A percentile compares a stretch with the other conserved stretches of the same genome.
Conservation (phyloP, 2,329 filamentous ascomycete species). For the Stagonosporopsis rhizophila region DNA sequence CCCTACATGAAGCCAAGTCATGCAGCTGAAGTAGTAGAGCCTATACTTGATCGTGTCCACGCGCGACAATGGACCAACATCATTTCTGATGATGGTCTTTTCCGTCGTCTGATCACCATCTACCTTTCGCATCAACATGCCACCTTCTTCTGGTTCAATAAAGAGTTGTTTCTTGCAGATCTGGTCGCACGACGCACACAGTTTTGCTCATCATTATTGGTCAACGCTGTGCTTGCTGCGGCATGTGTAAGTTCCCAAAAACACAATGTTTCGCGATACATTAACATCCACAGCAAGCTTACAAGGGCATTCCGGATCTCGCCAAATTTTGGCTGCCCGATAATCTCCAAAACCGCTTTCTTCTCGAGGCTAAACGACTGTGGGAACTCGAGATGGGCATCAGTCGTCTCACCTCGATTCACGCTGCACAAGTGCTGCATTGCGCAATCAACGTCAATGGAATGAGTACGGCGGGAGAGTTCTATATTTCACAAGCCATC, state of each 20-base stretch:
- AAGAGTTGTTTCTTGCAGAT: conserved; percentile 29
- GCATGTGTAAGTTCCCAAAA: conserved; percentile 25
- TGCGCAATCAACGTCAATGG: conserved; percentile 1
- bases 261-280: background rate
- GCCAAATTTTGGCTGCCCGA: conserved; percentile 24
- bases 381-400: conserved; percentile 27
- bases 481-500: conserved; percentile 22
- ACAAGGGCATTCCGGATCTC: conserved; percentile 11
- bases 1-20: conserved; percentile 26
- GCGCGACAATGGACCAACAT: conserved; percentile 29
- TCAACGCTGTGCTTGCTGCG: conserved; percentile 30
- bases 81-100: conserved; percentile 22
- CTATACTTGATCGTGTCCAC: conserved; percentile 17
- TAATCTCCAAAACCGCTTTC: conserved; percentile 25
- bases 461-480: conserved; percentile 18
- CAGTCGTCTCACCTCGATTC: conserved; percentile 24
- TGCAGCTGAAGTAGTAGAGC: conserved; percentile 28
- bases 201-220: conserved; percentile 28
- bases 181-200: conserved; percentile 16
- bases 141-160: conserved; percentile 22
- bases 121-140: conserved; percentile 26
- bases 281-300: conserved; percentile 16
- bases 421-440: conserved; percentile 22
- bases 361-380: conserved; percentile 30
- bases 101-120: conserved; percentile 22